Percentiles rank a stretch among this genome's conserved stretches.
These are phyloP conservation scores for Hebeloma cylindrosporum DNA, from an alignment of 768 basidiomycete species.

Conservation along the genomic window DNA sequence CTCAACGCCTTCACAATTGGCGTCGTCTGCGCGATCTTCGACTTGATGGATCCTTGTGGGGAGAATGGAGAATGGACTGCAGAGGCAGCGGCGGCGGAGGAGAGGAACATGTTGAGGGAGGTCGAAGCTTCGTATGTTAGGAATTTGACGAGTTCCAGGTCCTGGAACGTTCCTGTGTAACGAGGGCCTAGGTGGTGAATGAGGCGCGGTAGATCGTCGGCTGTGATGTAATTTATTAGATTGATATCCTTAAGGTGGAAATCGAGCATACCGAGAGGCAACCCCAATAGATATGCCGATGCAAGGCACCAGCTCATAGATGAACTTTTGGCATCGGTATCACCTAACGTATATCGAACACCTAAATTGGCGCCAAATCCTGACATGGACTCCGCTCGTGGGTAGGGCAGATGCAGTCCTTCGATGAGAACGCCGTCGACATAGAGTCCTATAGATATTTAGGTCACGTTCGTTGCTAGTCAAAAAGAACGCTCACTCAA, in stretches of 20 bases:
- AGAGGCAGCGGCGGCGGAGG: slow-evolving; percentile 39
- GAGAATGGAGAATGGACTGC: not conserved
- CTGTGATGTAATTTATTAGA: slow-evolving; percentile 33
- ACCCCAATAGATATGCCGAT: slow-evolving; percentile 60
- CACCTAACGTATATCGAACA: slow-evolving; percentile 54
- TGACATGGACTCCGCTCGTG: slow-evolving; percentile 36
- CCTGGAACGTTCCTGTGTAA: slow-evolving; percentile 76
- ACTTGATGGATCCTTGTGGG: not conserved
- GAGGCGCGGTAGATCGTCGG: slow-evolving; percentile 69
- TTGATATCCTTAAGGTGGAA: not conserved
- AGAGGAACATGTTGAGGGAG: slow-evolving; percentile 77
- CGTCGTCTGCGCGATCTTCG: slow-evolving; percentile 11
- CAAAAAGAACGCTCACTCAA: slow-evolving; percentile 49
- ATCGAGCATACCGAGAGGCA: slow-evolving; percentile 44
- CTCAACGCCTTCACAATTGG: slow-evolving; percentile 52
- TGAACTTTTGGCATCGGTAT: slow-evolving; percentile 26
- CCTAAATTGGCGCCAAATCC: slow-evolving; percentile 3
- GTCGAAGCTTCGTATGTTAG: slow-evolving; percentile 85
- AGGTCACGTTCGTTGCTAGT: not conserved
- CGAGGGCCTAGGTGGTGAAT: slow-evolving; percentile 82
- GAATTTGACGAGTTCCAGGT: slow-evolving; percentile 65
- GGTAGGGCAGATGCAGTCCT: slow-evolving; percentile 62
- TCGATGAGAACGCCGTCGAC: slow-evolving; percentile 71
- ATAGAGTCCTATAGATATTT: slow-evolving; percentile 56
- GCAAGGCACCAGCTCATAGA: slow-evolving; percentile 67